These are phyloP conservation scores for Diplotaxis tenuifolia DNA, from an alignment of 345 rosid species.

Conservation along the genomic window DNA sequence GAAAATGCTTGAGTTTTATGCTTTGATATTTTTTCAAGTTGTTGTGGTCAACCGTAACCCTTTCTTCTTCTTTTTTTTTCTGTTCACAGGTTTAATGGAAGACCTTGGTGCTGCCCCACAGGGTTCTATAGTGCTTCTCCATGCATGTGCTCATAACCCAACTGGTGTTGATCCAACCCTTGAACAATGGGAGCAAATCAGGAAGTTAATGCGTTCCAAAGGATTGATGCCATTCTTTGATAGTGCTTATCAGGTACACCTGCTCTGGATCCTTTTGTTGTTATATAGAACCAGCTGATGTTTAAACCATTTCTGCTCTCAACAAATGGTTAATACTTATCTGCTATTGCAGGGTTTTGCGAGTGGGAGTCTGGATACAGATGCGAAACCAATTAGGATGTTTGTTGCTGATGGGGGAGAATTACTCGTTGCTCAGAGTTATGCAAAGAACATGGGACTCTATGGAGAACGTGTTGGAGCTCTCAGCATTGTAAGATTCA, in stretches of 20 bases:
- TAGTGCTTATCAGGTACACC: constrained; percentile 83
- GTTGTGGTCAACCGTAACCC: neutral
- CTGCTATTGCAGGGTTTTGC: constrained; percentile 64
- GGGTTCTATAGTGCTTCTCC: constrained; percentile 86
- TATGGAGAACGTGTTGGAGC: constrained; percentile 97
- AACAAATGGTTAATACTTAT: neutral
- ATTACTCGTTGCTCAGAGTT: constrained; percentile 83
- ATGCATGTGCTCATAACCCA: constrained; percentile 99
- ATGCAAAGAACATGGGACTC: constrained; percentile 93
- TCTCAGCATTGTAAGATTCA: constrained; percentile 79
- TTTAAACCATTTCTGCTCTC: neutral
- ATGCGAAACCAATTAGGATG: constrained; percentile 70
- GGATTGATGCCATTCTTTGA: constrained; percentile 87
- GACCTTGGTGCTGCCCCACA: constrained; percentile 86
- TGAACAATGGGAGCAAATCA: constrained; percentile 88
- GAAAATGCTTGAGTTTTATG: neutral
- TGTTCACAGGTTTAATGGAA: constrained; percentile 63
- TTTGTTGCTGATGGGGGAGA: constrained; percentile 93
- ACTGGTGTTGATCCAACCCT: constrained; percentile 92
- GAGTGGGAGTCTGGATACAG: constrained; percentile 80
- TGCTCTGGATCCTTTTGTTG: constrained; percentile 4
- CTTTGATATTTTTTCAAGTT: neutral
- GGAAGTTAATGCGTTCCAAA: constrained; percentile 73
- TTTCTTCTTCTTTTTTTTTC: neutral
- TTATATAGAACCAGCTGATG: constrained; percentile 2